Base-by-base conservation (phyloP, 2,329 filamentous ascomycete species). In the Talaromyces sp. region DNA sequence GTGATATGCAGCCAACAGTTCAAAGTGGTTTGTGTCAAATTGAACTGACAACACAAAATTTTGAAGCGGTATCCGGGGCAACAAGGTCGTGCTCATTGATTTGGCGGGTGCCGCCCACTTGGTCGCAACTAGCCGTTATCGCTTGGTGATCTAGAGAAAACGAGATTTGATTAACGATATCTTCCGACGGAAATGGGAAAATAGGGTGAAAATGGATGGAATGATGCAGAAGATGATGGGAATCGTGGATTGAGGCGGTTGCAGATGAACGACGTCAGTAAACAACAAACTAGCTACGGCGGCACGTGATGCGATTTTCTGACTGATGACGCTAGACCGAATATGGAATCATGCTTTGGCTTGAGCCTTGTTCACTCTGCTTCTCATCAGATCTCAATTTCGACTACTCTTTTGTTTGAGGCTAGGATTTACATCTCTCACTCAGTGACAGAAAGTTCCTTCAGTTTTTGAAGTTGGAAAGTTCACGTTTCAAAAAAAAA, bases 251-350 rank as follows among this genome's bases (percentile, higher is more conserved):
- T 19, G 47, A n/a, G 14, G 33, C 33, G 27, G 47, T 43, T 49
- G 33, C 58, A 22, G 19, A 47, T n/a, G 39, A 57, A 58, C 65
- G 58, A 66, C 61, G 65, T 61, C 65, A 66, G 60, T 66, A 66
- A 66, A 66, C 64, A 66, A 63, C 33, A 31, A 31, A 31, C 27
- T 31, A 7, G 27, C 27, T 31, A 14, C 60, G 14, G 24, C 39
- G 2, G 47, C 64, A 66, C 64, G 61, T 66, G 64, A 54, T 45
- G 37, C 24, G 27, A 57, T 54, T 39, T 27, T 39, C 9, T 35
- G 37, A 31, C 2, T 8, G 0, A 49, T 2, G 27, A 9, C 56
- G 27, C 56, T 59, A 59, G 56, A 39, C 56, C 39, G 22, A 3
- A 45, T 43, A 31, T 3, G 39, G 52, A 56, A 39, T 10, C 13